Base-by-base conservation (phyloP, 352 stramenopile species). In the Globisporangium paddicum region DNA sequence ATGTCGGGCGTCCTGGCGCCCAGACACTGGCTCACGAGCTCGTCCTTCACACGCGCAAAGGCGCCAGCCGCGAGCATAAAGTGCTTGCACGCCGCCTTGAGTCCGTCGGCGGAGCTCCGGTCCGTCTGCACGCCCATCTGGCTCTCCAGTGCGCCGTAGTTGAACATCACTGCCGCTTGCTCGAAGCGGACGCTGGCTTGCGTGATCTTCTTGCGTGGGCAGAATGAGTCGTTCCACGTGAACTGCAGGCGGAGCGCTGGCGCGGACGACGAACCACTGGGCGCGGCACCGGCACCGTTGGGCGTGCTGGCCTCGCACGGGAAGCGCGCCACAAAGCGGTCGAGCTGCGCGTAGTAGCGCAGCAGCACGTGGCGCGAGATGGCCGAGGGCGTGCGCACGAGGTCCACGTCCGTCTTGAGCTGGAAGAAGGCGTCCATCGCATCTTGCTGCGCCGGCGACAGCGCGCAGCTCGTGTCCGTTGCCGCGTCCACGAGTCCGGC, bases 171-270 rank as follows among this genome's bases (percentile, higher is more conserved):
- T 51, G 79, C 77, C 3, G 79, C 84, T 48, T 78, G 79, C 60
- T 97, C 89, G 59, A 90, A 96, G 13, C 66, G 62, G 1, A 96
- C 59, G 4, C 73, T 74, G 18, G 55, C 66, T 53, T 93, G 75
- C 28, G 72, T 78, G 50, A 74, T 82, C 65, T 93, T 91, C 61
- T 95, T 95, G 44, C 78, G 87, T 19, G 89, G 87, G 58, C 79
- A 91, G 64, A 97, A 96, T 56, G 90, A 94, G 55, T 97, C 89
- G 68, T 83, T 90, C 90, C 90, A 97, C n/a, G 81, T 83, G 63
- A 97, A 97, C 40, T 82, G 73, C 18, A 97, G 66, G 30, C 73
- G 66, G 6, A 93, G 62, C 30, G 53, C 13, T 0, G 53, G 26
- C 23, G 53, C 13, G 0, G 52, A 14, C 32, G 66, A 53, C 16